Conservation (phyloP, 2,329 filamentous ascomycete species). For the Botrytis deweyae region DNA sequence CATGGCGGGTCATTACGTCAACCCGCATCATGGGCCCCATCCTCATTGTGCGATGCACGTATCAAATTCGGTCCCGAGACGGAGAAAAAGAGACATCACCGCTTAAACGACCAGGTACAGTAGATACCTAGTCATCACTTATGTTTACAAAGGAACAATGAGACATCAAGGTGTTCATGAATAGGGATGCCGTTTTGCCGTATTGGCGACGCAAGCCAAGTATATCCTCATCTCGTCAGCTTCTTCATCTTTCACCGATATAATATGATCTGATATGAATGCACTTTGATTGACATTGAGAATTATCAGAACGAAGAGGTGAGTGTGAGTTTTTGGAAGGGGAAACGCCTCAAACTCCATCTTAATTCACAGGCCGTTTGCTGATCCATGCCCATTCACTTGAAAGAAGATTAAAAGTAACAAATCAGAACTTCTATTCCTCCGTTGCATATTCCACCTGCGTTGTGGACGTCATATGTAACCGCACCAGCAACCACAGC, state of each 20-base stretch:
- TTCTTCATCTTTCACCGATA: not conserved
- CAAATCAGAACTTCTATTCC: not conserved
- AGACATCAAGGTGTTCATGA: not conserved
- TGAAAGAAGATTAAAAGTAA: not conserved
- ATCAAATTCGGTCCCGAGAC: conserved; percentile 1
- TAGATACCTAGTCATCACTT: not conserved
- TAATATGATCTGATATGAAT: not conserved
- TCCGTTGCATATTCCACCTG: not conserved
- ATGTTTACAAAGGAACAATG: not conserved
- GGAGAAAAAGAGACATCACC: not conserved
- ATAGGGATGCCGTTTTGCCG: not conserved
- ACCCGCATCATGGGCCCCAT: not conserved
- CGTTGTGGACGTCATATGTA: conserved; percentile 14
- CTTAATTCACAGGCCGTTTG: not conserved
- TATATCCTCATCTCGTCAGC: conserved; percentile 3
- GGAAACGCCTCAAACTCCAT: not conserved
- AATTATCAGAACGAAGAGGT: not conserved
- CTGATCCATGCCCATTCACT: conserved; percentile 12
- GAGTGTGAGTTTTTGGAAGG: not conserved
- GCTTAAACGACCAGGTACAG: not conserved
- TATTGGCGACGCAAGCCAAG: conserved; percentile 9
- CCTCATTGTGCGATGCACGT: not conserved
- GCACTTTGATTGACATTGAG: not conserved
- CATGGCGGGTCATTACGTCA: not conserved
- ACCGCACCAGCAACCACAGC: conserved; percentile 2